phyloP scores from a whole-genome alignment of 2,329 filamentous ascomycete genomes.

The Dactylellina haptotyla region DNA sequence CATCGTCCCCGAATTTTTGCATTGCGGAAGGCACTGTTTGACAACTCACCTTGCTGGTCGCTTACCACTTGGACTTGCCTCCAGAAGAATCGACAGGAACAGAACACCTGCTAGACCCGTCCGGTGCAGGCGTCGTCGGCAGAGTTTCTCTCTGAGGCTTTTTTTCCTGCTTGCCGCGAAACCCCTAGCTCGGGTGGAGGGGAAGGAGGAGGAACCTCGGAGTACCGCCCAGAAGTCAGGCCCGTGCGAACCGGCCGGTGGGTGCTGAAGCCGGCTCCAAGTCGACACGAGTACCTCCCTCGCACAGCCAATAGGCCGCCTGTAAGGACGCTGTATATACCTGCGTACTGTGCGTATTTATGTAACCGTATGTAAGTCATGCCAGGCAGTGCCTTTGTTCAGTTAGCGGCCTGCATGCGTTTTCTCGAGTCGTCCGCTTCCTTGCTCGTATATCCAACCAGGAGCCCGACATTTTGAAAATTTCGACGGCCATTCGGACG shows the following conservation, averaged over 20 bases:
- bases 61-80: constrained; percentile 48
- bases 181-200: constrained; percentile 21
- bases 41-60: constrained; percentile 54
- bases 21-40: constrained; percentile 26
- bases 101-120: constrained; percentile 27
- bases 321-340: too few species aligned
- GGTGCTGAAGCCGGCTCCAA: too few species aligned
- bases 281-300: too few species aligned
- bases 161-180: constrained; percentile 24
- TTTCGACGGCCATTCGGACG: constrained; percentile 22
- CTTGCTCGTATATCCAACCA: too few species aligned
- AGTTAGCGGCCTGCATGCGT: constrained; percentile 44
- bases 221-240: constrained; percentile 1
- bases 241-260: constrained; percentile 10
- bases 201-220: constrained; percentile 10
- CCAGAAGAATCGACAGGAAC: constrained; percentile 47
- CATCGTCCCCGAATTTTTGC: constrained; percentile 10
- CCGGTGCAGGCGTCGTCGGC: constrained; percentile 25
- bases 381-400: constrained; percentile 8
- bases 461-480: constrained; percentile 36
- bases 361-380: constrained; percentile 21
- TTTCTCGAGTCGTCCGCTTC: constrained; percentile 6
- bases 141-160: constrained; percentile 53
- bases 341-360: neutral
- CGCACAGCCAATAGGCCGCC: too few species aligned